Conservation (phyloP, 345 rosid species). For the Draba incana region DNA sequence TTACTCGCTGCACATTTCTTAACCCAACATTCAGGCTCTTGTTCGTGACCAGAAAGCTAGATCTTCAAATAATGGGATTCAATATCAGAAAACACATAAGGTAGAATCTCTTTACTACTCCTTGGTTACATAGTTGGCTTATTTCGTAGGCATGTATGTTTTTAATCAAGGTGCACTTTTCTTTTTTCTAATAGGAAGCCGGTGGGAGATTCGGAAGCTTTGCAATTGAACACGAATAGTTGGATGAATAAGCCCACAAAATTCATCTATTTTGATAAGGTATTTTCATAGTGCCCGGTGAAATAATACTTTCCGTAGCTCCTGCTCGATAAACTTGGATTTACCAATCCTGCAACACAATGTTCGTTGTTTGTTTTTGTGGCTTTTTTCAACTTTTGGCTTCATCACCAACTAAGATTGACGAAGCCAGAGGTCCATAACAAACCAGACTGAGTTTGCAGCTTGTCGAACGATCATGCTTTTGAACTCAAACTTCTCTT, state of each 20-base stretch:
- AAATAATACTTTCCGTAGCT: no score
- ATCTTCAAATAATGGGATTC: conserved; percentile 45
- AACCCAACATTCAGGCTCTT: conserved; percentile 53
- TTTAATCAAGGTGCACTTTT: conserved; percentile 13
- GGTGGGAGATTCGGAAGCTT: conserved; percentile 38
- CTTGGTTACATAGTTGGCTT: not conserved
- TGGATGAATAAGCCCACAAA: conserved; percentile 46
- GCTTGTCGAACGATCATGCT: conserved; percentile 96
- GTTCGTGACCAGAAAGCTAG: conserved; percentile 66
- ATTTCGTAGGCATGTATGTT: not conserved
- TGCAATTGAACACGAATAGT: conserved; percentile 30
- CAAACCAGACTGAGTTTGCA: no score
- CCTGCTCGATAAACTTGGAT: conserved; percentile 6
- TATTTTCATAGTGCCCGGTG: conserved; percentile 26
- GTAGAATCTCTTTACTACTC: not conserved
- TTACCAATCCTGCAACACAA: conserved; percentile 20
- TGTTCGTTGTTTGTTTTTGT: conserved; percentile 29
- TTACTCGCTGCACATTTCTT: no score
- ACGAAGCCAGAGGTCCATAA: no score
- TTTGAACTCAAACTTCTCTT: conserved; percentile 84
- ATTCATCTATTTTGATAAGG: conserved; percentile 56
- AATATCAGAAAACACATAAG: conserved; percentile 40
- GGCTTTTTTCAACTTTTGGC: conserved; percentile 60
- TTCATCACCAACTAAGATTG: conserved; percentile 42
- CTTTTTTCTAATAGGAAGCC: conserved; percentile 46